Evolutionary conservation across 2,329 filamentous ascomycete species (phyloP).

Genomic region (Claviceps africana): DNA sequence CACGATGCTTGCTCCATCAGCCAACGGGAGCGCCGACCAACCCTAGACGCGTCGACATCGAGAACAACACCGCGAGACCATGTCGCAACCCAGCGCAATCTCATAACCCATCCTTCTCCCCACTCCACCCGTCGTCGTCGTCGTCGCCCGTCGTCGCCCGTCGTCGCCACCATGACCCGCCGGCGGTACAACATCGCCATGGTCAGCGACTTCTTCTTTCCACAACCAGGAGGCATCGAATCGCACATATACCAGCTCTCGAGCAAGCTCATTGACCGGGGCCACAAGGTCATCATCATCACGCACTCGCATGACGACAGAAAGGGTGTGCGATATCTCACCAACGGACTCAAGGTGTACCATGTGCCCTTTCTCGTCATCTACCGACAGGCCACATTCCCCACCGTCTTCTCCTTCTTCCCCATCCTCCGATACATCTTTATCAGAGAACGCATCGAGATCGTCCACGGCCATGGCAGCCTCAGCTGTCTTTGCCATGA

Average conservation of each 20-base stretch:
- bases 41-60: background rate
- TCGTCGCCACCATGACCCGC: conserved; percentile 31
- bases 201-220: conserved; percentile 99
- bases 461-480: conserved; percentile 94
- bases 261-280: conserved; percentile 89
- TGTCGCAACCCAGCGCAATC: background rate
- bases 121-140: background rate
- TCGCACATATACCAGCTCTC: conserved; percentile 98
- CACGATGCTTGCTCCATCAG: too few relatives aligned
- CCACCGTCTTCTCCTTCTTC: conserved; percentile 97
- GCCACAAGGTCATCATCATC: conserved; percentile 95
- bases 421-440: conserved; percentile 95
- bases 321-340: conserved; percentile 85
- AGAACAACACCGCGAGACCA: background rate
- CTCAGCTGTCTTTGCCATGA: conserved; percentile 89
- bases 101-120: conserved; percentile 4
- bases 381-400: conserved; percentile 84
- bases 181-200: conserved; percentile 62
- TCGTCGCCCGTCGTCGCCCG: too few relatives aligned
- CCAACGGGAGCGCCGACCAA: background rate
- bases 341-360: conserved; percentile 96
- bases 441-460: conserved; percentile 86
- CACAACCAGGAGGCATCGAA: conserved; percentile 89
- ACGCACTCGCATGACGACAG: conserved; percentile 89
- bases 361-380: conserved; percentile 94